These are phyloP conservation scores for Acer yangbiense DNA, from an alignment of 345 rosid species.

Conservation along the genomic window DNA sequence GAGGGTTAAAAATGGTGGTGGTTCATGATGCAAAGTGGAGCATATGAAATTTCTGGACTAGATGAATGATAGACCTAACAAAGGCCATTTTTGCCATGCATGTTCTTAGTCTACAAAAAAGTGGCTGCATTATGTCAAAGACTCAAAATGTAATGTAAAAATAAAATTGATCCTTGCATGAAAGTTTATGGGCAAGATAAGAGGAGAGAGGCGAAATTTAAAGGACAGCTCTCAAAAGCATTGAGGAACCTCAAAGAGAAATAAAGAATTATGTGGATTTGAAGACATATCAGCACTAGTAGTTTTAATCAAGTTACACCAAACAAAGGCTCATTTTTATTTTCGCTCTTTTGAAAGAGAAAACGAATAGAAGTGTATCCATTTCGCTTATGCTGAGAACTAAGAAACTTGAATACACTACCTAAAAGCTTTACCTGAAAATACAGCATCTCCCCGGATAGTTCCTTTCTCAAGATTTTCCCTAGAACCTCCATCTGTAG, in stretches of 20 bases:
- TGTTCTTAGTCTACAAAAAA: neutral
- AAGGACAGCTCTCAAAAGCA: neutral
- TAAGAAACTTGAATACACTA: neutral
- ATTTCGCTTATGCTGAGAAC: neutral
- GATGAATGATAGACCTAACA: too few relatives aligned
- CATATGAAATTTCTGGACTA: neutral
- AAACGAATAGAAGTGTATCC: neutral
- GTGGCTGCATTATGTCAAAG: neutral
- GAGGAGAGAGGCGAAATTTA: neutral
- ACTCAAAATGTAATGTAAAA: too few relatives aligned
- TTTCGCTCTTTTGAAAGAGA: neutral
- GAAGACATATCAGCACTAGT: neutral
- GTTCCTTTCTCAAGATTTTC: conserved; percentile 84
- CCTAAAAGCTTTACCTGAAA: conserved; percentile 55
- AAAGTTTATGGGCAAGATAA: neutral
- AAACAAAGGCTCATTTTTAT: neutral
- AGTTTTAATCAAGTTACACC: neutral
- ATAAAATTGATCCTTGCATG: neutral
- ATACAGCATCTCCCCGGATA: conserved; percentile 57
- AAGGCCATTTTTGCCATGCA: neutral
- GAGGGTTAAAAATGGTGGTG: neutral
- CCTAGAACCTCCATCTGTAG: conserved; percentile 88
- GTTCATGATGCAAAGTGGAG: neutral
- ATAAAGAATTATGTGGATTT: neutral
- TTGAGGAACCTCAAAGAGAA: neutral